A percentile compares a stretch with the other conserved stretches of the same genome.
Evolutionary conservation across 495 filamentous ascomycete genomes (phyloP).

Genomic region (Lentithecium fluviatile): DNA sequence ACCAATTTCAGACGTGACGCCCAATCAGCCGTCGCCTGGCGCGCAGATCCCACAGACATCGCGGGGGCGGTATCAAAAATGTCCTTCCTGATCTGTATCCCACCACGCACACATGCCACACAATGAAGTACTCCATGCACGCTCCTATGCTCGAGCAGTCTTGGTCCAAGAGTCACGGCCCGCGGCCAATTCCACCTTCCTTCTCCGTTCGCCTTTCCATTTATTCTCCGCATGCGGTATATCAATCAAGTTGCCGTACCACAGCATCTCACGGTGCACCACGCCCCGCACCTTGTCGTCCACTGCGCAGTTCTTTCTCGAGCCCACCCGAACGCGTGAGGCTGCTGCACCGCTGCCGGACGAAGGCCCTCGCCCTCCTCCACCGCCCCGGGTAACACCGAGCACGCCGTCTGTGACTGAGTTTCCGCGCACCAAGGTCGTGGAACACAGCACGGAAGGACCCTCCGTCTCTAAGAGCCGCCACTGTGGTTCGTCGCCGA

Average conservation of each 20-base stretch:
- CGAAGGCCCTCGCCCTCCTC: background rate
- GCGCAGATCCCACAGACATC: background rate
- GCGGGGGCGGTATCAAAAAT: background rate
- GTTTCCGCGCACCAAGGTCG: slow-evolving; percentile 17
- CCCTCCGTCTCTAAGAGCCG: background rate
- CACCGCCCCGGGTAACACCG: background rate
- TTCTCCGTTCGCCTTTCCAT: no score
- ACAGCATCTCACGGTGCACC: no score
- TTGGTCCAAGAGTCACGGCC: no score
- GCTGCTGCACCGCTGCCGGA: background rate
- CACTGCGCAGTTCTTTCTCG: slow-evolving; percentile 1
- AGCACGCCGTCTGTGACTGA: slow-evolving; percentile 21
- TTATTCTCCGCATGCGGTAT: no score
- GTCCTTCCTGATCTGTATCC: background rate
- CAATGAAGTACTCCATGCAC: background rate
- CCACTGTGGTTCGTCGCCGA: slow-evolving; percentile 1
- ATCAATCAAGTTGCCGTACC: no score
- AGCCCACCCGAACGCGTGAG: background rate
- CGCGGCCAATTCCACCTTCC: no score
- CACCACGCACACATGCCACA: background rate
- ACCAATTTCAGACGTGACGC: slow-evolving; percentile 1
- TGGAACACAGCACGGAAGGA: slow-evolving; percentile 8
- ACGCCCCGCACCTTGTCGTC: no score
- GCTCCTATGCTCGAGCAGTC: no score
- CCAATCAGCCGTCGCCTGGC: slow-evolving; percentile 1